Evolutionary conservation across 2,329 filamentous ascomycete species (phyloP).

Genomic region (Aureobasidium musti): DNA sequence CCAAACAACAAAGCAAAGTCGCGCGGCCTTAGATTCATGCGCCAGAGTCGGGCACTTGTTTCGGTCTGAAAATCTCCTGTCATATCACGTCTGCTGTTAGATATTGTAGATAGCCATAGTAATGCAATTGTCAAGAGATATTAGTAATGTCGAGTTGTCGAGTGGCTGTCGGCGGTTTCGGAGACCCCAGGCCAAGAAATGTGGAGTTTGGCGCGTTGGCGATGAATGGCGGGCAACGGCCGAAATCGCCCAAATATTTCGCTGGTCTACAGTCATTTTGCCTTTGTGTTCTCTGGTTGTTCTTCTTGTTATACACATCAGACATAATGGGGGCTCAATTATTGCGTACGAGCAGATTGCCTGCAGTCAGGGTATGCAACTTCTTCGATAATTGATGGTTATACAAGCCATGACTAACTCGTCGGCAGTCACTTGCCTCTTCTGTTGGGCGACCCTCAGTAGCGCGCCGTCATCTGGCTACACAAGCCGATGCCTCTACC

Average conservation of each 20-base stretch:
- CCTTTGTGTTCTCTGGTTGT: background rate
- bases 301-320: constrained; percentile 12
- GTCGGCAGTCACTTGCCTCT: constrained; percentile 28
- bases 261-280: constrained; percentile 8
- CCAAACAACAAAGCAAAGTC: background rate
- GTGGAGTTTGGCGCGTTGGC: constrained; percentile 4
- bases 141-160: background rate
- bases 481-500: constrained; percentile 33
- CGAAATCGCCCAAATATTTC: constrained; percentile 24
- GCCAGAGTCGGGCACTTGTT: background rate
- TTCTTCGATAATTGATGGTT: background rate
- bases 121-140: background rate
- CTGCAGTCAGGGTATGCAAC: constrained; percentile 27
- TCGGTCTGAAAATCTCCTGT: background rate
- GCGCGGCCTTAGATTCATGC: background rate
- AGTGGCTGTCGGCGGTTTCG: constrained; percentile 9
- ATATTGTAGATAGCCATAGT: background rate
- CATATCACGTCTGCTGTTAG: background rate
- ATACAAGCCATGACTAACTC: constrained; percentile 5
- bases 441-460: constrained; percentile 9
- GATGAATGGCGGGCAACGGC: constrained; percentile 7
- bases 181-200: constrained; percentile 9
- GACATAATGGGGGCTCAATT: constrained; percentile 28
- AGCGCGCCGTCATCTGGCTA: constrained; percentile 38
- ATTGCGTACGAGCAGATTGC: constrained; percentile 28